These are phyloP conservation scores for Ogataea chonburiensis DNA, from an alignment of 805 yeast genomes.

Conservation along the genomic window DNA sequence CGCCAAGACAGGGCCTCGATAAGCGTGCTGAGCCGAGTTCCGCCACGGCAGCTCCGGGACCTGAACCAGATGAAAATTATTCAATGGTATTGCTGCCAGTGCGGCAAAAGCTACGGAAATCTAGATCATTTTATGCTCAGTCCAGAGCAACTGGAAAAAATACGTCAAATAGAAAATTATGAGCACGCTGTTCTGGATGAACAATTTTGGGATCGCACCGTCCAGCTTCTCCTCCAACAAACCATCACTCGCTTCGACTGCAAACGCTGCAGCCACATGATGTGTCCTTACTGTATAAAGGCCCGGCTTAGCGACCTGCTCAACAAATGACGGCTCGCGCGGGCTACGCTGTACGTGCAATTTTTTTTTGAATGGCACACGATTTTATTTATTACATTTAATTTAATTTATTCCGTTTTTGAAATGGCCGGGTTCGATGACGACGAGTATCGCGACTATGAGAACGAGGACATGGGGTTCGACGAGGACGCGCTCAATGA, in stretches of 20 bases:
- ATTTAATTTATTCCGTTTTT: too few species aligned
- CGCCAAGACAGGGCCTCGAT: too few species aligned
- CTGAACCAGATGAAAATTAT: conserved; percentile 27
- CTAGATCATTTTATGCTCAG: conserved; percentile 20
- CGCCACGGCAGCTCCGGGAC: conserved; percentile 4
- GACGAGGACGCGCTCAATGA: conserved; percentile 40
- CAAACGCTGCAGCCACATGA: conserved; percentile 31
- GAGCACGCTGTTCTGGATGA: conserved; percentile 4
- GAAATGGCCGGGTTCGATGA: conserved; percentile 22
- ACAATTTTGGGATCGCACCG: conserved; percentile 14
- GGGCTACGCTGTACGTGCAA: too few species aligned
- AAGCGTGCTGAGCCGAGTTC: conserved; percentile 13
- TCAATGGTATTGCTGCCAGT: conserved; percentile 35
- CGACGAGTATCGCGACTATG: conserved; percentile 24
- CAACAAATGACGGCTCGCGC: too few species aligned
- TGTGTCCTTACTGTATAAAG: conserved; percentile 35
- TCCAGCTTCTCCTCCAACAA: conserved; percentile 15
- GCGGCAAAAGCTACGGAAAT: conserved; percentile 32
- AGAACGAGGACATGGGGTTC: conserved; percentile 30
- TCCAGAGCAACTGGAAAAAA: conserved; percentile 1
- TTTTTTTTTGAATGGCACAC: not conserved
- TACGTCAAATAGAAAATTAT: not conserved
- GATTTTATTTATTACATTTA: conserved; percentile 1
- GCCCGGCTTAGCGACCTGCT: conserved; percentile 28
- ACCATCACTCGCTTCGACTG: conserved; percentile 29